Evolutionary conservation across 805 yeast genomes (phyloP).

Genomic region (Cyberlindnera nakhonratchasimensis): DNA sequence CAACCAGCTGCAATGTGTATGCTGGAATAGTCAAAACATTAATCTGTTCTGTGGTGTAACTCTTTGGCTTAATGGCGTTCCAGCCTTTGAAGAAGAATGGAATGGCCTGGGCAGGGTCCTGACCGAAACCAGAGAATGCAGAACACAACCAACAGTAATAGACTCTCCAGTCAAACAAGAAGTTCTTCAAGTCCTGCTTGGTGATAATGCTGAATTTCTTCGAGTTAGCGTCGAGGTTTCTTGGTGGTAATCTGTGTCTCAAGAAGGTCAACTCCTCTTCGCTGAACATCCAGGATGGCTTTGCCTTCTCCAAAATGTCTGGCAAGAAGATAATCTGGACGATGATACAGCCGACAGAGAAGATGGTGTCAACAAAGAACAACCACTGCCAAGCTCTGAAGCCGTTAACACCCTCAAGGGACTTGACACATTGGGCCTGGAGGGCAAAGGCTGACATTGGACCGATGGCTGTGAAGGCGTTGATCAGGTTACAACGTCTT

Average conservation of each 20-base stretch:
- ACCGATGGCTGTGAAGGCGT: conserved; percentile 62
- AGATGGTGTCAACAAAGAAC: conserved; percentile 59
- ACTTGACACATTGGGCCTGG: conserved; percentile 47
- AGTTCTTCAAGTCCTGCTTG: conserved; percentile 7
- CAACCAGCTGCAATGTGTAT: conserved; percentile 10
- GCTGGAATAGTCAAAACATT: conserved; percentile 11
- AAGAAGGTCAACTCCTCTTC: conserved; percentile 11
- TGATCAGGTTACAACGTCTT: conserved; percentile 60
- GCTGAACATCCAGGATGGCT: conserved; percentile 30
- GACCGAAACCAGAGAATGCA: conserved; percentile 9
- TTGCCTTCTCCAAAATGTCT: conserved; percentile 27
- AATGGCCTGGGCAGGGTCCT: conserved; percentile 11
- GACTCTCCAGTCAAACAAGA: conserved; percentile 13
- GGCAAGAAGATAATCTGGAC: conserved; percentile 21
- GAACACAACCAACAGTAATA: conserved; percentile 12
- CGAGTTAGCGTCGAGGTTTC: conserved; percentile 7
- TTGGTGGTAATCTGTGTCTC: conserved; percentile 14
- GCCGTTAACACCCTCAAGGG: conserved; percentile 43
- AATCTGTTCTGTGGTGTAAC: conserved; percentile 12
- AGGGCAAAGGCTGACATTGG: conserved; percentile 54
- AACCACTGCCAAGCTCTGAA: conserved; percentile 66
- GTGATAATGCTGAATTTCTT: conserved; percentile 3
- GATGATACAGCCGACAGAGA: conserved; percentile 35
- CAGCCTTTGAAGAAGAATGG: conserved; percentile 15
- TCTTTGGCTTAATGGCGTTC: conserved; percentile 6